Evolutionary conservation across 225 moss, liverwort and hornwort species (phyloP).

Genomic region (Physcomitrellopsis africana): DNA sequence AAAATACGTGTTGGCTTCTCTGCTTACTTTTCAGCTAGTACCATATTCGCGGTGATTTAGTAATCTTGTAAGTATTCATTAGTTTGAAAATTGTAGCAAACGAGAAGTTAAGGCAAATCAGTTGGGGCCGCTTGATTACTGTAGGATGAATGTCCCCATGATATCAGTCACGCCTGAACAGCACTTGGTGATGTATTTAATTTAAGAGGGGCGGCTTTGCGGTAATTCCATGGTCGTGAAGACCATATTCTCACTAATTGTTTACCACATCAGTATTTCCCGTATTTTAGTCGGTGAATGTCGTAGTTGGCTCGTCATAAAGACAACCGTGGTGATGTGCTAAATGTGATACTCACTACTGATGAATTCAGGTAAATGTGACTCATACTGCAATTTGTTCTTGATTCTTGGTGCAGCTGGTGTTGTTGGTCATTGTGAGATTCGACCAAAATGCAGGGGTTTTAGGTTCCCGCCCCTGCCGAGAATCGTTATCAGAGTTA

Average conservation of each 20-base stretch:
- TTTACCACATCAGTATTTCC: neutral
- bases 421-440: too few species aligned
- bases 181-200: constrained; percentile 33
- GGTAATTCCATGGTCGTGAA: constrained; percentile 9
- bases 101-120: constrained; percentile 34
- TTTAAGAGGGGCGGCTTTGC: constrained; percentile 33
- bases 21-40: constrained; percentile 41
- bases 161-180: constrained; percentile 17
- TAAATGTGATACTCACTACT: too few species aligned
- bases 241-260: neutral
- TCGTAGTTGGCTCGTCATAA: too few species aligned
- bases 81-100: constrained; percentile 55
- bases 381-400: too few species aligned
- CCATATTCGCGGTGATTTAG: constrained; percentile 32
- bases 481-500: too few species aligned
- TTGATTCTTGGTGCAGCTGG: too few species aligned
- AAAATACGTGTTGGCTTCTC: constrained; percentile 48
- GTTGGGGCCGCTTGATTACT: constrained; percentile 33
- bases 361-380: too few species aligned
- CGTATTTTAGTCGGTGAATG: too few species aligned
- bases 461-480: too few species aligned
- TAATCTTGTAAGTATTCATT: constrained; percentile 56
- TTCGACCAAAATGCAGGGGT: too few species aligned
- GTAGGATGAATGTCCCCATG: constrained; percentile 31
- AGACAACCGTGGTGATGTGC: too few species aligned